Base-by-base conservation (phyloP, 805 yeast genomes). In the Tetrapisispora nanseiensis region DNA sequence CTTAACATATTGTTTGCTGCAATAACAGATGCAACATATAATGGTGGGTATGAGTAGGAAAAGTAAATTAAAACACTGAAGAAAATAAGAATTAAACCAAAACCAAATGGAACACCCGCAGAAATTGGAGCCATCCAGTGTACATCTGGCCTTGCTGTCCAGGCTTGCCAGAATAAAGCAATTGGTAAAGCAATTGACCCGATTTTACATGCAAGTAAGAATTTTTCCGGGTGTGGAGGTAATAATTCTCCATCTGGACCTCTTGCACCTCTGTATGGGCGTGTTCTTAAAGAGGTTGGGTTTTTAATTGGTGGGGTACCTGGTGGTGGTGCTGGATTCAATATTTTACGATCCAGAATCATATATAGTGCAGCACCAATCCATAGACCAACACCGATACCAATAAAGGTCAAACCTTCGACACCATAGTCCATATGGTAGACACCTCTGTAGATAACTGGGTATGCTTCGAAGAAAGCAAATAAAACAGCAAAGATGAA, bases 1-100 rank as follows among this genome's bases (percentile, higher is more conserved):
- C 96, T 75, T 44, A 80, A 62, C 55, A 87, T 68, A 59, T 84
- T 85, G 64, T 86, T 87, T 12, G 95, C 95, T 28, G 95, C 95
- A 47, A 86, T 62, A 3, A 94, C 90, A n/a, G 90, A 80, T 0
- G 95, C 95, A 19, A 86, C 82, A 27, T 74, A 72, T 27, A 78
- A 62, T 37, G 90, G 86, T 22, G 92, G 90, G 60, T 78, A 84
- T 4, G 82, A 61, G 70, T 78, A 70, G 28, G 83, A 67, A 61
- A 83, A 80, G 59, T 83, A 84, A 37, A 77, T 72, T 55, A 83
- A 69, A 37, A 78, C 74, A 18, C 84, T 67, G 62, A 83, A 80
- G 68, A 84, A 84, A 40, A 84, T 74, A 52, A 82, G 65, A 42
- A 84, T 72, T 46, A 84, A 66, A 7, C 87, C 83, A 54, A 80